phyloP scores from a whole-genome alignment of 139 green algal species.

The Dunaliella primolecta region DNA sequence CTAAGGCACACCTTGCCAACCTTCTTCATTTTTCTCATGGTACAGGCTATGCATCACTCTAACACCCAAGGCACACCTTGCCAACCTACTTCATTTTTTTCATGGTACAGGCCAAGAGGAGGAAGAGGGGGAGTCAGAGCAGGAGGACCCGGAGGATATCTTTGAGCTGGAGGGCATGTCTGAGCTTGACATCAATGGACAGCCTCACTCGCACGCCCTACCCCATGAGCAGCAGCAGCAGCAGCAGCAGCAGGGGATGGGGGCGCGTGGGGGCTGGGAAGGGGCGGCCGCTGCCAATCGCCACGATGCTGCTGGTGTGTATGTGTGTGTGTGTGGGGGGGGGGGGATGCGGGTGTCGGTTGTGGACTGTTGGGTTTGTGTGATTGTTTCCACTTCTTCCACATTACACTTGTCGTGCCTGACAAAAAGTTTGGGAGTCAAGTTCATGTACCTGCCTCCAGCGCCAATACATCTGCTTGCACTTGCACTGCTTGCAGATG shows the following conservation, averaged over 20 bases:
- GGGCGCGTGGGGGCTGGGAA: conserved; percentile 3
- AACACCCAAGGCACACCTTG: no score
- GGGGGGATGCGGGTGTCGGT: background rate
- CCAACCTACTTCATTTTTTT: no score
- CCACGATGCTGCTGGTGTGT: background rate
- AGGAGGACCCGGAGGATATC: conserved; percentile 68
- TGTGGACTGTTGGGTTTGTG: no score
- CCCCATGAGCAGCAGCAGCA: conserved; percentile 19
- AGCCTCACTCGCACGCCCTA: background rate
- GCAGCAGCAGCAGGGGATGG: conserved; percentile 13
- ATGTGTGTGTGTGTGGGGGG: background rate
- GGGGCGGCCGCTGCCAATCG: background rate
- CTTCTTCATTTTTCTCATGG: no score
- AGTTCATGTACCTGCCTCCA: no score
- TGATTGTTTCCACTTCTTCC: no score
- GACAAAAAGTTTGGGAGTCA: no score
- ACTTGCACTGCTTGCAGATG: no score
- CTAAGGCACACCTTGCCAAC: no score
- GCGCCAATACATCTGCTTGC: no score
- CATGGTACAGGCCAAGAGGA: conserved; percentile 35
- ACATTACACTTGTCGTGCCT: no score
- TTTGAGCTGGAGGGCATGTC: conserved; percentile 82
- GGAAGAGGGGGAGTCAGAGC: conserved; percentile 48
- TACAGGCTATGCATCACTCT: no score
- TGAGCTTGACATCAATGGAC: conserved; percentile 58